Percentiles rank a stretch among this genome's conserved stretches.
phyloP scores from a whole-genome alignment of 176 grass and related monocot species.

The Cymbopogon citratus region DNA sequence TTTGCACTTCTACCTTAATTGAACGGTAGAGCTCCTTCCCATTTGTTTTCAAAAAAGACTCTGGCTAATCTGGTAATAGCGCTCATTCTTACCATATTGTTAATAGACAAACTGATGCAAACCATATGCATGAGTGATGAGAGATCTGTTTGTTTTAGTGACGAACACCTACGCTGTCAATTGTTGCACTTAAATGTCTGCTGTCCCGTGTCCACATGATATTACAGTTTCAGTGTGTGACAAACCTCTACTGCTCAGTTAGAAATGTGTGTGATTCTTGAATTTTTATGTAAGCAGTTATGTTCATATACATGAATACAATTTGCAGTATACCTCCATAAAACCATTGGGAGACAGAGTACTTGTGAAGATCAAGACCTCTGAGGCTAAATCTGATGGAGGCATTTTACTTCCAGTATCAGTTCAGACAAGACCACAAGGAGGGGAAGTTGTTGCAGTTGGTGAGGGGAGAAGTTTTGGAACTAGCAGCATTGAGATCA shows the following conservation, averaged over 20 bases:
- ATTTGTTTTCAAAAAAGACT: not conserved
- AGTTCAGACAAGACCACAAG: constrained; percentile 67
- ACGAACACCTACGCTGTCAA: not conserved
- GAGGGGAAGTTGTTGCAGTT: constrained; percentile 65
- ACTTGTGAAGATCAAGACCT: constrained; percentile 62
- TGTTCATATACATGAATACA: constrained; percentile 5
- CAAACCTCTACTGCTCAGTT: not conserved
- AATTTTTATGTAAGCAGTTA: not conserved
- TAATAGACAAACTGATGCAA: not conserved
- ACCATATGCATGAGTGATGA: not conserved
- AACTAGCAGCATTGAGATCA: constrained; percentile 47
- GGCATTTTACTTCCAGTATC: constrained; percentile 82
- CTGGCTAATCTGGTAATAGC: not conserved
- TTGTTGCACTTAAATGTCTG: not conserved
- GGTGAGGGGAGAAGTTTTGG: constrained; percentile 70
- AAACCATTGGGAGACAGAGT: constrained; percentile 81
- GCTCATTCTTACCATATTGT: not conserved
- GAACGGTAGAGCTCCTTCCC: not conserved
- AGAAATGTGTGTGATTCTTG: not conserved
- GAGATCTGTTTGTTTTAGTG: not conserved
- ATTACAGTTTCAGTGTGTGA: not conserved
- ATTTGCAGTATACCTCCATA: constrained; percentile 69
- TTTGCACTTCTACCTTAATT: not conserved
- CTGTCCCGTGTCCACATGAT: not conserved
- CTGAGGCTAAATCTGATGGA: constrained; percentile 67